A percentile compares a stretch with the other conserved stretches of the same genome.
phyloP scores from a whole-genome alignment of 495 filamentous ascomycete genomes.

The Aspergillus nidulans region DNA sequence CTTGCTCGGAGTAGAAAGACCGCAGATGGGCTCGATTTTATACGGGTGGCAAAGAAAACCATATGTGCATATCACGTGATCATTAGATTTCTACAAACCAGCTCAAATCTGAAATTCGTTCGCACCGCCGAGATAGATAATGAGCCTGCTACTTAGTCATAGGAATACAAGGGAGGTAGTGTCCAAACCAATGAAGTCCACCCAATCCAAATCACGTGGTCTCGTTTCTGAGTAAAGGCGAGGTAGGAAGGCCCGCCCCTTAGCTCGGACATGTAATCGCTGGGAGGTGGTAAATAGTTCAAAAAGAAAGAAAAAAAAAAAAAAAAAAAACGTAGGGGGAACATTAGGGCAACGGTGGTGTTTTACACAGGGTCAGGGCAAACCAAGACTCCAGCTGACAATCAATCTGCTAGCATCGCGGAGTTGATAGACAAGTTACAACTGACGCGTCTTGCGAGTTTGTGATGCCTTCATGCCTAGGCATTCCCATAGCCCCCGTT shows the following conservation, averaged over 20 bases:
- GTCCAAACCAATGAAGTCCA: conserved; percentile 24
- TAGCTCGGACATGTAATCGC: conserved; percentile 21
- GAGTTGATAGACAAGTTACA: background rate
- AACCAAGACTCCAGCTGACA: conserved; percentile 4
- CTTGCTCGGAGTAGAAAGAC: background rate
- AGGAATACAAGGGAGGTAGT: conserved; percentile 25
- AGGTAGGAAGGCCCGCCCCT: conserved; percentile 10
- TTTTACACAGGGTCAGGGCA: conserved; percentile 29
- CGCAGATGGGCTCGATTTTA: conserved; percentile 3
- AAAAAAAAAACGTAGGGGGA: conserved; percentile 16
- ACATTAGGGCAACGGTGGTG: conserved; percentile 20
- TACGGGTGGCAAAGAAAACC: background rate
- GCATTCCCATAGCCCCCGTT: conserved; percentile 25
- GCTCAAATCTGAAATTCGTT: background rate
- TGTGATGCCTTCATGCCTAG: conserved; percentile 1
- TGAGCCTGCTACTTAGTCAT: conserved; percentile 19
- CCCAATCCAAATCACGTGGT: conserved; percentile 20
- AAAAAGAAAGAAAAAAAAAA: conserved; percentile 19
- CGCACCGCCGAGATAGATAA: conserved; percentile 3
- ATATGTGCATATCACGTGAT: conserved; percentile 1
- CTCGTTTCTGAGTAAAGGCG: conserved; percentile 15
- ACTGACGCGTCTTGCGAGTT: background rate
- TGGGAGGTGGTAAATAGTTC: conserved; percentile 17
- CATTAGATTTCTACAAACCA: conserved; percentile 10
- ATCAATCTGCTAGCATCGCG: conserved; percentile 1